Conservation (phyloP, 2,329 filamentous ascomycete species). For the Penicillium sp. region DNA sequence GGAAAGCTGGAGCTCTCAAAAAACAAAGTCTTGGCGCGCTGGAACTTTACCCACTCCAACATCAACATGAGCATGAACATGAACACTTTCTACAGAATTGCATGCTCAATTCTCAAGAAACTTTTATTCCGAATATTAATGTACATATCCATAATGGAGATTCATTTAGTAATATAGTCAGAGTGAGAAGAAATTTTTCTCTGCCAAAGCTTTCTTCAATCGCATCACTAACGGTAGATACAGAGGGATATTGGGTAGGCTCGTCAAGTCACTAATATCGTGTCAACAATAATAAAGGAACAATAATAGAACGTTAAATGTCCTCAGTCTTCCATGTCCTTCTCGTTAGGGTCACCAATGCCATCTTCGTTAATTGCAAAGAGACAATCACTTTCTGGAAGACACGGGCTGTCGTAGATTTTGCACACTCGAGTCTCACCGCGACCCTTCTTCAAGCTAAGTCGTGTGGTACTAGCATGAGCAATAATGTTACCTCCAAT, state of each 20-base stretch:
- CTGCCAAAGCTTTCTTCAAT: background rate
- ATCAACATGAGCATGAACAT: background rate
- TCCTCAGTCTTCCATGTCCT: conserved; percentile 70
- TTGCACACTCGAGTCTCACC: conserved; percentile 97
- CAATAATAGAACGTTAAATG: background rate
- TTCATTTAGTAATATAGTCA: background rate
- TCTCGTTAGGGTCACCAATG: conserved; percentile 92
- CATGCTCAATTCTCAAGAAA: background rate
- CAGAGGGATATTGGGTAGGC: conserved; percentile 3
- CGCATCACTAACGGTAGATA: conserved; percentile 1
- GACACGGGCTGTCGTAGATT: conserved; percentile 97
- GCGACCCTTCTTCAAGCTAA: conserved; percentile 93
- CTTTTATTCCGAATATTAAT: too few species aligned
- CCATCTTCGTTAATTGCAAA: conserved; percentile 98
- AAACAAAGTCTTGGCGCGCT: conserved; percentile 41
- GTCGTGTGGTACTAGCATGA: conserved; percentile 89
- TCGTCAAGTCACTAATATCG: conserved; percentile 26
- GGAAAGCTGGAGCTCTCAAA: conserved; percentile 34
- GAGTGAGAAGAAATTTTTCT: background rate
- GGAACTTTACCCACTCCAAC: background rate
- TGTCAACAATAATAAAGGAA: conserved; percentile 17
- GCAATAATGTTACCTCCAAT: conserved; percentile 99
- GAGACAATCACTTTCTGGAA: conserved; percentile 93
- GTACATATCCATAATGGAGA: background rate
- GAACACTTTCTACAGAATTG: background rate